Evolutionary conservation across 345 rosid species (phyloP).

Genomic region (Passiflora organensis): DNA sequence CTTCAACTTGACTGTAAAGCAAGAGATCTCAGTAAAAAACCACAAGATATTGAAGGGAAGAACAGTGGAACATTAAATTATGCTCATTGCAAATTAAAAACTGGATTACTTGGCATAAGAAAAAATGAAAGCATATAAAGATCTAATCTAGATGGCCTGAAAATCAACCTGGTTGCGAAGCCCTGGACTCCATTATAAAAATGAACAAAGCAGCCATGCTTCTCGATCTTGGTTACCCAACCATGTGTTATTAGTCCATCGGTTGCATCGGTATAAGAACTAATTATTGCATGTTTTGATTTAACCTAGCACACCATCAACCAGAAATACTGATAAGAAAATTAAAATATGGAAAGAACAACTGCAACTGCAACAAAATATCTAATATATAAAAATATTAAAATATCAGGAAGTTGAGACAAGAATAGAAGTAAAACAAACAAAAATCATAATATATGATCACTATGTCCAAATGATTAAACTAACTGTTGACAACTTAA

Average conservation of each 20-base stretch:
- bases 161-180: slow-evolving; percentile 74
- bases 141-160: slow-evolving; percentile 9
- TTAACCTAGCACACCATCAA: slow-evolving; percentile 59
- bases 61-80: background rate
- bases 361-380: slow-evolving; percentile 3
- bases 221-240: slow-evolving; percentile 93
- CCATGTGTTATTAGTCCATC: slow-evolving; percentile 84
- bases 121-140: background rate
- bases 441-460: no score
- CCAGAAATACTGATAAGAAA: background rate
- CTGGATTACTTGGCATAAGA: background rate
- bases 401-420: background rate
- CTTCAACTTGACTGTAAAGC: background rate
- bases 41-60: background rate
- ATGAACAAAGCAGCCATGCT: slow-evolving; percentile 90
- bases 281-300: slow-evolving; percentile 75
- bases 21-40: no score
- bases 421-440: background rate
- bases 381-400: background rate
- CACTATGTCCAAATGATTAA: no score
- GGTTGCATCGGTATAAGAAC: slow-evolving; percentile 79
- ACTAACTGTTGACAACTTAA: no score
- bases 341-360: background rate
- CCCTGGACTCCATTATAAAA: slow-evolving; percentile 98
- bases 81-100: background rate